Percentiles rank a stretch among this genome's conserved stretches.
These are phyloP conservation scores for Polygonum aviculare DNA, from an alignment of 148 eudicot genomes.

Conservation along the genomic window DNA sequence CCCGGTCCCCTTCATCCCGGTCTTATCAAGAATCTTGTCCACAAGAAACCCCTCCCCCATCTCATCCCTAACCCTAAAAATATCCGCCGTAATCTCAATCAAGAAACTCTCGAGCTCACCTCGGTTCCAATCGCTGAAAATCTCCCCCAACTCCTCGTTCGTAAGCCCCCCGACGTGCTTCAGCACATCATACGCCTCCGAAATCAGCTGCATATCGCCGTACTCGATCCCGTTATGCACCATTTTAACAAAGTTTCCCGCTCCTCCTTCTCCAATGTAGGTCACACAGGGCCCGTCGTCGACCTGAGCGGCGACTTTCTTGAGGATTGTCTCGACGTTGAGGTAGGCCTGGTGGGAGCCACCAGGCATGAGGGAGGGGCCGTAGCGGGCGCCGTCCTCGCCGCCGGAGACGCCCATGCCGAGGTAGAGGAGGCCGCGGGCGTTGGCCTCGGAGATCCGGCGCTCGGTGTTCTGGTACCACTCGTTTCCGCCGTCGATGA, in stretches of 20 bases:
- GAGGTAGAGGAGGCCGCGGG: constrained; percentile 39
- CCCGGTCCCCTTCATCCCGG: constrained; percentile 93
- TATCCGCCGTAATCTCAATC: constrained; percentile 74
- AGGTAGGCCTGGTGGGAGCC: constrained; percentile 51
- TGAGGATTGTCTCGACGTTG: constrained; percentile 36
- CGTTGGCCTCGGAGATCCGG: constrained; percentile 32
- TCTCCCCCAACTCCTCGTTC: constrained; percentile 54
- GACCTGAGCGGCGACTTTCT: constrained; percentile 71
- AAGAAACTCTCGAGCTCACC: constrained; percentile 81
- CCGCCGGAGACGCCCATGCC: constrained; percentile 93
- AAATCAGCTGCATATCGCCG: constrained; percentile 84
- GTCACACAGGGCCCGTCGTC: constrained; percentile 90
- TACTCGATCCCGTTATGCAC: constrained; percentile 87
- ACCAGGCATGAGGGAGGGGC: constrained; percentile 78
- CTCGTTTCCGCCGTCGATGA: constrained; percentile 83
- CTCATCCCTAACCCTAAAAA: constrained; percentile 62
- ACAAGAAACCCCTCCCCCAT: constrained; percentile 53
- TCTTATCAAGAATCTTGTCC: constrained; percentile 78
- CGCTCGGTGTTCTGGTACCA: constrained; percentile 83
- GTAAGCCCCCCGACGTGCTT: constrained; percentile 53
- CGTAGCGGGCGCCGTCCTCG: constrained; percentile 65
- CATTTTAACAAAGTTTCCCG: constrained; percentile 84
- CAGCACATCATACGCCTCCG: constrained; percentile 74
- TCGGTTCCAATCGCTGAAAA: constrained; percentile 67
- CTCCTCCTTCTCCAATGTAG: constrained; percentile 77